Evolutionary conservation across 805 yeast genomes (phyloP).

Genomic region (Hanseniaspora meyeri): DNA sequence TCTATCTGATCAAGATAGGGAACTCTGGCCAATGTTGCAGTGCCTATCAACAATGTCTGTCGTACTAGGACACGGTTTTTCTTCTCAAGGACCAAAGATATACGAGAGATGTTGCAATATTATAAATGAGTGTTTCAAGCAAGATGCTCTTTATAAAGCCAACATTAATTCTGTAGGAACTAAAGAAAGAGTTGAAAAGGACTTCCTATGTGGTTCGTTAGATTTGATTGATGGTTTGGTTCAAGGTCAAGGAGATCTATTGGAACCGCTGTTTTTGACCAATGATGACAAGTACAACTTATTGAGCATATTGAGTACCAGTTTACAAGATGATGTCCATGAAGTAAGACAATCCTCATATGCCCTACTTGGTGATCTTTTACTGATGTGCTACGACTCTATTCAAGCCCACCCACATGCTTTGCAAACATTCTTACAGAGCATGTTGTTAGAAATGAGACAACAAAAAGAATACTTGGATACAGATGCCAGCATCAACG

Average conservation of each 20-base stretch:
- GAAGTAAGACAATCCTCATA: slow-evolving; percentile 92
- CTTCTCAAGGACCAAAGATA: slow-evolving; percentile 79
- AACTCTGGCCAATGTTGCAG: slow-evolving; percentile 82
- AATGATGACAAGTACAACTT: slow-evolving; percentile 29
- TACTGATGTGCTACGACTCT: slow-evolving; percentile 42
- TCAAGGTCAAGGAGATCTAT: slow-evolving; percentile 66
- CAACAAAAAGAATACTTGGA: slow-evolving; percentile 25
- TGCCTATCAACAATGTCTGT: slow-evolving; percentile 89
- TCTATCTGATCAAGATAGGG: slow-evolving; percentile 65
- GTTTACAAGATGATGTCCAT: slow-evolving; percentile 60
- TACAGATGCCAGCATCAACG: slow-evolving; percentile 25
- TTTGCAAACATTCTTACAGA: slow-evolving; percentile 24
- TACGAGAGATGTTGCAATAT: slow-evolving; percentile 68
- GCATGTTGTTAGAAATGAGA: slow-evolving; percentile 33
- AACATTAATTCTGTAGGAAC: slow-evolving; percentile 41
- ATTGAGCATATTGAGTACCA: slow-evolving; percentile 50
- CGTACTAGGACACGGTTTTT: slow-evolving; percentile 67
- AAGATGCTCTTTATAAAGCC: slow-evolving; percentile 48
- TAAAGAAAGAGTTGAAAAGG: slow-evolving; percentile 67
- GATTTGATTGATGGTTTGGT: slow-evolving; percentile 87
- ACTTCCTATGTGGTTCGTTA: slow-evolving; percentile 74
- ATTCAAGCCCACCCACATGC: slow-evolving; percentile 29
- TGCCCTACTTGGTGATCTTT: slow-evolving; percentile 83
- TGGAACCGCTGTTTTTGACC: slow-evolving; percentile 37
- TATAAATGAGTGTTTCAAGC: slow-evolving; percentile 51